Percentiles rank a stretch among this genome's conserved stretches.
Conservation (phyloP, 2,329 filamentous ascomycete species). For the Tolypocladium sp. region DNA sequence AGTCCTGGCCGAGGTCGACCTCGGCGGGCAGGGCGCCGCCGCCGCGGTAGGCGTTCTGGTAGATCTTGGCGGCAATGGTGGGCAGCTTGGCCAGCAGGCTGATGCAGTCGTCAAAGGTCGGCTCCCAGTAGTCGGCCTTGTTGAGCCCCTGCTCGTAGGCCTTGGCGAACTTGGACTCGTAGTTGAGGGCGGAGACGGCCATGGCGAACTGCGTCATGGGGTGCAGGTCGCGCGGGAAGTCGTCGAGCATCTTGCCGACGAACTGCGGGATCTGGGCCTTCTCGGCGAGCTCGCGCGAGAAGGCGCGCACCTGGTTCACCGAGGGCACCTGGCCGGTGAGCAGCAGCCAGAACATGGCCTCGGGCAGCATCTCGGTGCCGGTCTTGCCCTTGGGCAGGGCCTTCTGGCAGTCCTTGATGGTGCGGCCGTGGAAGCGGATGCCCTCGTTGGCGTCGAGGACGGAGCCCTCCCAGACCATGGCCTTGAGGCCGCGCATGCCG, state of each 20-base stretch:
- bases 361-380: conserved; percentile 94
- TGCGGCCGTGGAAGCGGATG: conserved; percentile 95
- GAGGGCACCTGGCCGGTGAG: conserved; percentile 88
- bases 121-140: conserved; percentile 99
- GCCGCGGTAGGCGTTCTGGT: conserved; percentile 81
- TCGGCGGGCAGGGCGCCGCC: conserved; percentile 63
- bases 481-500: conserved; percentile 94
- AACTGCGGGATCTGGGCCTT: conserved; percentile 76
- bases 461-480: conserved; percentile 98
- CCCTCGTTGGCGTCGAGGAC: conserved; percentile 95
- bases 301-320: conserved; percentile 66
- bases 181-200: conserved; percentile 90
- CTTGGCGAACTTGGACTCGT: conserved; percentile 88
- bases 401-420: conserved; percentile 95
- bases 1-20: conserved; percentile 80
- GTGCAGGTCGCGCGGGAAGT: conserved; percentile 82
- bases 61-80: conserved; percentile 94
- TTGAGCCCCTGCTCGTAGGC: conserved; percentile 83
- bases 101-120: conserved; percentile 92
- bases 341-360: conserved; percentile 99
- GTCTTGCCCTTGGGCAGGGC: conserved; percentile 86
- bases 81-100: conserved; percentile 91
- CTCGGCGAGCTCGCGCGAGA: conserved; percentile 81
- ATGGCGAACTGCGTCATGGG: conserved; percentile 98
- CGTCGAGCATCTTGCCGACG: conserved; percentile 78